Base-by-base conservation (phyloP, 495 filamentous ascomycete species). In the Lophiotrema nucula region DNA sequence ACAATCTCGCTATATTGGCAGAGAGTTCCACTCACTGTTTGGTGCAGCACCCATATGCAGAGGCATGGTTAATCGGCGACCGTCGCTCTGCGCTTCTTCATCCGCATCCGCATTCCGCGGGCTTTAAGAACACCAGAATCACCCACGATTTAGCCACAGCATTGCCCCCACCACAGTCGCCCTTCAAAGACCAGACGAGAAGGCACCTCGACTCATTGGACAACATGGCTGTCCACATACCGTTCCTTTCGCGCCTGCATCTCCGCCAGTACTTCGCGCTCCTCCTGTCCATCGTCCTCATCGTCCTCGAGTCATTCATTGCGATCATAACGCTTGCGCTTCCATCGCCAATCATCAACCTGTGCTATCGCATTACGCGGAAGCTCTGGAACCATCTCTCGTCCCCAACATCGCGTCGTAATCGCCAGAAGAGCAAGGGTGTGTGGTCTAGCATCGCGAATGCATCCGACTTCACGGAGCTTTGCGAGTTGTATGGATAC, bases 291-390 rank as follows among this genome's bases (percentile, higher is more conserved):
- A 83, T 98, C 62, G 64, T 89, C 28, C 79, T 97, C 31, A 83
- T 97, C 38, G 76, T 84, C 42, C 76, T 95, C 35, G 93, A 97
- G 71, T 83, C 81, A 24, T 65, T 95, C 47, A 85, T 96, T 59
- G 81, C 92, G 53, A 72, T 96, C n/a, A 84, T 96, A 47, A 97
- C 93, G 1, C 83, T 96, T 47, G 88, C 88, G 47, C 81, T 98
- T 35, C 93, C 65, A 21, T 50, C 50, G 18, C 83, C 90, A 12
- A 76, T 97, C 27, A 85, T 97, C 61, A 76, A 77, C 33, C 83
- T 97, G 67, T 91, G 84, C 73, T 96, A 97, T 73, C 79, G 83
- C 37, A 79, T 83, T 43, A 96, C 92, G 24, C 85, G 90, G 54
- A 81, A 81, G 11, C 67, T 92, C 15, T 98, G 96, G 77, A 93